Evolutionary conservation across 768 basidiomycete genomes (phyloP), one percentile per base, ranked within the genome.

Genomic region (Sarcodon sp.): DNA sequence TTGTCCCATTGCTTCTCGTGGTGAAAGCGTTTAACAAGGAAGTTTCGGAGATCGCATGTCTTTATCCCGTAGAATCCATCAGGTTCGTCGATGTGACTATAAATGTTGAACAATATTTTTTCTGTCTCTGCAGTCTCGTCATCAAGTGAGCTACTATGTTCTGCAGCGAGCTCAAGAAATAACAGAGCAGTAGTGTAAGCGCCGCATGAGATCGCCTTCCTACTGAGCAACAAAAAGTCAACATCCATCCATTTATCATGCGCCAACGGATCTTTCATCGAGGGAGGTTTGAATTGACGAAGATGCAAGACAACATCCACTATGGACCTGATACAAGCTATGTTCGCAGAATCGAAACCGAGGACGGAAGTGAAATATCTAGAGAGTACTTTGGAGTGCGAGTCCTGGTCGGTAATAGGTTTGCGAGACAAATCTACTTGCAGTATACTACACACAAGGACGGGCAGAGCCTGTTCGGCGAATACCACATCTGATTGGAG

Each of bases 41-140:
- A 86, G 39, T 76, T 73, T 21, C 79, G 75, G n/a, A 87, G 73
- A 58, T 98, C 80, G 33, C 72, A 64, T 6, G 84, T 80, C 52
- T 82, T 73, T 50, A 98, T 91, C 5, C 91, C 91, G 62, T 99
- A 99, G 61, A 99, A 99, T 1, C 96, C 92, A 56, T 99, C 96
- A 0, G 93, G 93, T 61, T 99, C 96, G 57, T 96, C 93, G 51
- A 99, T 91, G 55, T 91, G 85, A 47, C 81, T 80, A 58, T 98
- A 99, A 45, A 98, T 90, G 45, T 85, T 83, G 66, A 91, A 97
- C 16, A 98, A 66, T 21, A 93, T 70, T 49, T 84, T 69, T 54
- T 90, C 87, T 1, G 71, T 66, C 12, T 64, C 61, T 8, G 53
- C 52, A 3, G 56, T 51, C n/a, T 63, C 60, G n/a, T 56, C 50